phyloP scores from a whole-genome alignment of 345 rosid genomes.

The Salix dunnii region DNA sequence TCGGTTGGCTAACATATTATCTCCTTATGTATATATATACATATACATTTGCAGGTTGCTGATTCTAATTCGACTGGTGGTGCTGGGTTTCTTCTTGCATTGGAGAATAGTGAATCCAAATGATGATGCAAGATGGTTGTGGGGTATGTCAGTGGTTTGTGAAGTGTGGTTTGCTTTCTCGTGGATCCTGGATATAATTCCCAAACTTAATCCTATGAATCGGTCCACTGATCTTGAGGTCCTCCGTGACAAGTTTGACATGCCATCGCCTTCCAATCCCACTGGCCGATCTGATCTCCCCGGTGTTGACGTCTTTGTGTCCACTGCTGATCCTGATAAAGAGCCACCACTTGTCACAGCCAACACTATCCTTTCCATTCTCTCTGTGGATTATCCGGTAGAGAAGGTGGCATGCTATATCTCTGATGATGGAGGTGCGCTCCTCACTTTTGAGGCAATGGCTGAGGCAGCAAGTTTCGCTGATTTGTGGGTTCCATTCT shows the following conservation, averaged over 20 bases:
- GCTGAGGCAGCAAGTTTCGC: constrained; percentile 97
- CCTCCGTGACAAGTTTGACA: constrained; percentile 79
- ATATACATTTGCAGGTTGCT: constrained; percentile 37
- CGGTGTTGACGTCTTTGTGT: constrained; percentile 77
- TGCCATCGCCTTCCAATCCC: constrained; percentile 87
- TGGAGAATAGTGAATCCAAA: constrained; percentile 83
- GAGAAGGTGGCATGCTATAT: constrained; percentile 78
- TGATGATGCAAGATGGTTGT: constrained; percentile 78
- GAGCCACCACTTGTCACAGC: constrained; percentile 89
- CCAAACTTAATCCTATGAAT: constrained; percentile 73
- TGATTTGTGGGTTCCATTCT: constrained; percentile 91
- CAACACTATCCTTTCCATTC: constrained; percentile 81
- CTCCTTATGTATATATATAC: too few relatives aligned
- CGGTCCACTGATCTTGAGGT: constrained; percentile 81
- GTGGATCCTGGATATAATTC: constrained; percentile 90
- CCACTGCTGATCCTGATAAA: constrained; percentile 94
- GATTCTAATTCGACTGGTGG: constrained; percentile 52
- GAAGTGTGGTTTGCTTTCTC: constrained; percentile 94
- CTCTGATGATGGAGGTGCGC: constrained; percentile 96
- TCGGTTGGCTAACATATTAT: not conserved
- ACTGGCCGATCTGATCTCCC: constrained; percentile 92
- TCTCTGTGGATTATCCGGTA: constrained; percentile 84
- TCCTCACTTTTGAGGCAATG: constrained; percentile 92
- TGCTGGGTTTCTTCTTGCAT: constrained; percentile 65
- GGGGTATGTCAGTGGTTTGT: constrained; percentile 78